Base-by-base conservation (phyloP, 2,329 filamentous ascomycete genomes). In the Pseudocercospora cruenta region DNA sequence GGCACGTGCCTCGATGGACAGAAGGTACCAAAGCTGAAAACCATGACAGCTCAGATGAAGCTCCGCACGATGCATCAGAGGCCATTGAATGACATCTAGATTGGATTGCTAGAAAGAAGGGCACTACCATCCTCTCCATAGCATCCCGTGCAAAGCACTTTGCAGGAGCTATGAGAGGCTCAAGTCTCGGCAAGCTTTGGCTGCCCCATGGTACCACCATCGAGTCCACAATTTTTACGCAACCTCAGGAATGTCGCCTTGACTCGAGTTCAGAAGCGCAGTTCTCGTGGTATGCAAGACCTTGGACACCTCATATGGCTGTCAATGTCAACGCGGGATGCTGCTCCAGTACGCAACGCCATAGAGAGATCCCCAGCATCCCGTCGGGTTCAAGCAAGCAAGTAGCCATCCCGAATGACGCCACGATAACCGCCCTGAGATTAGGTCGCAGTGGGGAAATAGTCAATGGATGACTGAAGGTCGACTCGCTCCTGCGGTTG, bases 101-200 rank as follows among this genome's bases (percentile, higher is more conserved):
- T 43, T 55, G 51, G 12, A 55, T 24, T 28, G 51, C 51, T 54
- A 54, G 49, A 14, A 16, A 54, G 22, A 12, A 28, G 14, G 19
- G 22, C 49, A 28, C 24, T 55, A 55, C 19, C 12, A 55, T 26
- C 16, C 9, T n/a, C 16, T 16, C 51, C 51, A 55, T 28, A 21
- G 16, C 7, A 16, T 33, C 33, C 14, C 31, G 12, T 31, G 22
- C 10, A 55, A 55, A 55, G 24, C 22, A 55, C 51, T 16, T 55
- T 55, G 51, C 51, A 24, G 26, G 4, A 10, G 4, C 21, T n/a
- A 33, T 55, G 55, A 58, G 55, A 58, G 55, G 55, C 28, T 58
- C 55, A 22, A 6, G 31, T 24, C 55, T 19, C 55, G n/a, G 33
- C 19, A 58, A 58, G 55, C 55, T 58, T 58, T 58, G 19, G 55